Conservation (phyloP, 805 yeast species). For the fission yeast (Schizosaccharomyces pombe) region DNA sequence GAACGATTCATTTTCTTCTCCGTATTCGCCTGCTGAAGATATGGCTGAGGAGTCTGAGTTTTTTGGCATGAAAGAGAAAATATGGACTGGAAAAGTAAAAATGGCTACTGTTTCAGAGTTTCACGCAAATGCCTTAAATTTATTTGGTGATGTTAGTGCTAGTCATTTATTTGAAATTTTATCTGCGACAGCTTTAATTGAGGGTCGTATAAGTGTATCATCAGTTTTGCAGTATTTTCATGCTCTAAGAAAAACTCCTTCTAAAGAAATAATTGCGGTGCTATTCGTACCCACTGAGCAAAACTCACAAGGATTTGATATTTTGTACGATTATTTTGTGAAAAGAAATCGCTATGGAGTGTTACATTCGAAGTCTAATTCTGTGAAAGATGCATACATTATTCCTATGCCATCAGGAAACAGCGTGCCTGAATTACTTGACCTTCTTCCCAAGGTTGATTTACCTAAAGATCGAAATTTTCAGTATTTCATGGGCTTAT, state of each 20-base stretch:
- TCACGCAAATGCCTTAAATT: slow-evolving; percentile 19
- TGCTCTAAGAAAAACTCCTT: not conserved
- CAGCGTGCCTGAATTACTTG: not conserved
- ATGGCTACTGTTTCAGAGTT: slow-evolving; percentile 30
- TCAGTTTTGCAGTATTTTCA: not conserved
- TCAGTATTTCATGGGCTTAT: not conserved
- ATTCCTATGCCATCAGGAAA: not conserved
- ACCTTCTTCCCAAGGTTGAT: not conserved
- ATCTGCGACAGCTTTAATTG: not conserved
- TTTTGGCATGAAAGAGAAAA: slow-evolving; percentile 7
- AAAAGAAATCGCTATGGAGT: slow-evolving; percentile 2
- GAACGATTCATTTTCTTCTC: not conserved
- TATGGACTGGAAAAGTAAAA: slow-evolving; percentile 28
- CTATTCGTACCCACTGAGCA: not conserved
- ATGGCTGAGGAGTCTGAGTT: not conserved
- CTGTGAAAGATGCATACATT: not conserved
- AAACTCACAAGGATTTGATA: not conserved
- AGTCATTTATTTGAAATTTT: not conserved
- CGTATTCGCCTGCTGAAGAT: not conserved
- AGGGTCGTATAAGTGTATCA: not conserved
- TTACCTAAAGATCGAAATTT: not conserved
- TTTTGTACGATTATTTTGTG: not conserved
- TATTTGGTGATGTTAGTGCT: slow-evolving; percentile 14
- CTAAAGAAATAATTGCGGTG: not conserved
- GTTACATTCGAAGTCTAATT: not conserved